Evolutionary conservation across 257 asterid species (phyloP).

Genomic region (Mitragyna speciosa): DNA sequence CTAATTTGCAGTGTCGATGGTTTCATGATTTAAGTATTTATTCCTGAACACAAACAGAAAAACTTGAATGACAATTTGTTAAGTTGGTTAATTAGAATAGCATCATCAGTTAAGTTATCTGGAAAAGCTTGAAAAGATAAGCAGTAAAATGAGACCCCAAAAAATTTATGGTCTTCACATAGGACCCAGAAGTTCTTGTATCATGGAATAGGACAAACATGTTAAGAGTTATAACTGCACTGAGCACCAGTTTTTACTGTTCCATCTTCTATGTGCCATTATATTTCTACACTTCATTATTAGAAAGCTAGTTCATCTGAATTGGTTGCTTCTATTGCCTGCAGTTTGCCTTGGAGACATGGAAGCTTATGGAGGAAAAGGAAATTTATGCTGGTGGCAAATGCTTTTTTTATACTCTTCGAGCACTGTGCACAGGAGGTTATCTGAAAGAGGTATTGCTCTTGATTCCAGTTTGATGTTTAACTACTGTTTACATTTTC

Average conservation of each 20-base stretch:
- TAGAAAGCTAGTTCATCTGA: neutral
- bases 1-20: too few species aligned
- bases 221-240: neutral
- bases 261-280: neutral
- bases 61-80: neutral
- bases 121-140: neutral
- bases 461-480: slow-evolving; percentile 8
- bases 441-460: slow-evolving; percentile 64
- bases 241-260: neutral
- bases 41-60: too few species aligned
- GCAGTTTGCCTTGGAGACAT: slow-evolving; percentile 83
- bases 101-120: neutral
- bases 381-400: slow-evolving; percentile 48
- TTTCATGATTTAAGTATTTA: too few species aligned
- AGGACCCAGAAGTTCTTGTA: neutral
- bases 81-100: neutral
- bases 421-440: slow-evolving; percentile 85
- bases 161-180: neutral
- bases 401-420: slow-evolving; percentile 48
- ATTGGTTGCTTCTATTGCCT: slow-evolving; percentile 12
- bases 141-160: neutral
- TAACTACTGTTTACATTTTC: neutral
- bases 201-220: neutral
- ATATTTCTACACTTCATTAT: neutral
- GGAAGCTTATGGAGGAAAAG: slow-evolving; percentile 69